Conservation (phyloP, 148 eudicot species). For the Salicornia ramosissima region DNA sequence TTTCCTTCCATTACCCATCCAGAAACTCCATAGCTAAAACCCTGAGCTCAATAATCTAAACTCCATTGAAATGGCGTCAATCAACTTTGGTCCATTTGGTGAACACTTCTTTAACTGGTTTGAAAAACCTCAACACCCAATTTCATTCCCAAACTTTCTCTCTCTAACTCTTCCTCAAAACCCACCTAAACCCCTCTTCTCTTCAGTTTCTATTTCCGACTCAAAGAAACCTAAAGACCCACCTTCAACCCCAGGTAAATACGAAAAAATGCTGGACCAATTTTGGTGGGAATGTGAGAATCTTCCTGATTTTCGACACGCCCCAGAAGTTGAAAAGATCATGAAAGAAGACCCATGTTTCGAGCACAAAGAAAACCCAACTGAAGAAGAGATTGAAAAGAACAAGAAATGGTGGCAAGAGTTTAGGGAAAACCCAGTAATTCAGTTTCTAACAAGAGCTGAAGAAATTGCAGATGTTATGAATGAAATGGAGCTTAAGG, state of each 20-base stretch:
- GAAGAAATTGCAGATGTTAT: conserved; percentile 58
- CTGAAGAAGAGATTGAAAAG: conserved; percentile 57
- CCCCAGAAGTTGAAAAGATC: conserved; percentile 63
- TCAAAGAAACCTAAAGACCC: conserved; percentile 19
- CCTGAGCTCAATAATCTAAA: conserved; percentile 13
- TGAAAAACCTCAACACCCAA: conserved; percentile 49
- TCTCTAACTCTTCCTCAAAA: conserved; percentile 34
- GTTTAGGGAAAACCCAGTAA: conserved; percentile 58
- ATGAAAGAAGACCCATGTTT: conserved; percentile 52
- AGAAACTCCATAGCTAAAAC: conserved; percentile 10
- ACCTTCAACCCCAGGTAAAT: conserved; percentile 47
- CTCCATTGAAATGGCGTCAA: conserved; percentile 41
- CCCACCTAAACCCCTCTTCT: conserved; percentile 52
- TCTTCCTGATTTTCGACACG: conserved; percentile 56
- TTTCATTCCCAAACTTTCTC: conserved; percentile 42
- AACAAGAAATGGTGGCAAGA: conserved; percentile 61
- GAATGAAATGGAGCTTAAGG: conserved; percentile 60
- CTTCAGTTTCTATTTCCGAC: conserved; percentile 37
- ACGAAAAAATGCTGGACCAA: conserved; percentile 62
- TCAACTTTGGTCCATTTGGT: conserved; percentile 56
- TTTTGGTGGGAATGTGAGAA: conserved; percentile 80
- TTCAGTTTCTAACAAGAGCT: conserved; percentile 49
- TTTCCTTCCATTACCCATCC: neutral
- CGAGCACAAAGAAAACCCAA: conserved; percentile 57
- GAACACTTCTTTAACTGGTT: conserved; percentile 50